Evolutionary conservation across 2,329 filamentous ascomycete species (phyloP), one percentile per base, ranked within the genome.

Genomic region (Neonectria coccinea): DNA sequence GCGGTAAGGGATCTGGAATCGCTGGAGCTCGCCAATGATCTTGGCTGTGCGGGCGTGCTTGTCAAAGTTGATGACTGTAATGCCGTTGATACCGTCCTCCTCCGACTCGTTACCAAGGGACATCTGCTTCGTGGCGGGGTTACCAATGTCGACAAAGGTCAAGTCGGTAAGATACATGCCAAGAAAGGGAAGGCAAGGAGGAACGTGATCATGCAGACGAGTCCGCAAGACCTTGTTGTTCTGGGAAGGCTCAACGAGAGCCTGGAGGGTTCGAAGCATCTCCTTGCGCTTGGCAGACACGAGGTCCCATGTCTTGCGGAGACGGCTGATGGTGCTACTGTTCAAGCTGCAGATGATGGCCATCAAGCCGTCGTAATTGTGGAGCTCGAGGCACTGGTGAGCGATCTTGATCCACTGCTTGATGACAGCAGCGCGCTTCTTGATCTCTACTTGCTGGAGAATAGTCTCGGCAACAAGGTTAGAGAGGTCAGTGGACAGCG

Each of bases 371-470:
- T 99, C 95, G 73, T 97, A 99, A 81, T 99, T 99, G 81, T 96
- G 91, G 27, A 98, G 86, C 74, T 96, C 92, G 5, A 97, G 83
- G 70, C 93, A 97, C 73, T 92, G 92, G 72, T 91, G 87, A 1
- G 93, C 93, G 71, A 98, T 90, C 84, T 98, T 99, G 77, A 97
- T 92, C 96, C 96, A 99, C 73, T 98, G 94, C 82, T 99, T 98
- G 81, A 99, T 96, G 56, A 94, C 88, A 2, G 87, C 82, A 1
- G 96, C 95, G 27, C 96, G 89, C 82, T 95, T 97, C 86, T 98
- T 98, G 27, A 91, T 89, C 76, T 98, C 96, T n/a, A 92, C 87
- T 62, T 93, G 87, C 60, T 92, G 89, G 14, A 99, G 86, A 72
- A 99, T 97, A 0, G 92, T 97, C 76, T 98, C 95, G 0, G 93